phyloP scores from a whole-genome alignment of 352 stramenopile genomes.

The Nothophytophthora sp. region DNA sequence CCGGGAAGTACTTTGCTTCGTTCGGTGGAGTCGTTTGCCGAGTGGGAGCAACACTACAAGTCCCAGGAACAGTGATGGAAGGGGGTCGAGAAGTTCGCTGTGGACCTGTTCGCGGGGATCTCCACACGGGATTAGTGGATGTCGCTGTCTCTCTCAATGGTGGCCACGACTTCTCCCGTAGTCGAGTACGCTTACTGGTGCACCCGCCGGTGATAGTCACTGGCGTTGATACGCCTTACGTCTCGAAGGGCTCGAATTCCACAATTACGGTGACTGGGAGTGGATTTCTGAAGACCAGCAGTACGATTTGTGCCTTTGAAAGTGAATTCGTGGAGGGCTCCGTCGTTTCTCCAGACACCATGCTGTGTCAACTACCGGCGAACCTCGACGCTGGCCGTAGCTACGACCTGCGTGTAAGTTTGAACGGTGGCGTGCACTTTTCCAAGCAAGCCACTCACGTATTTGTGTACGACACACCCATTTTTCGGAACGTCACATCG shows the following conservation, averaged over 20 bases:
- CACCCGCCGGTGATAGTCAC: slow-evolving; percentile 20
- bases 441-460: slow-evolving; percentile 7
- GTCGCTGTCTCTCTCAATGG: slow-evolving; percentile 40
- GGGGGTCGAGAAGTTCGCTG: slow-evolving; percentile 22
- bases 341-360: slow-evolving; percentile 9
- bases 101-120: neutral
- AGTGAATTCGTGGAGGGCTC: neutral
- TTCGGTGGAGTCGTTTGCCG: slow-evolving; percentile 29
- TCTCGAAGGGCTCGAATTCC: slow-evolving; percentile 14
- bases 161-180: slow-evolving; percentile 32
- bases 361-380: slow-evolving; percentile 22
- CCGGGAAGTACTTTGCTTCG: slow-evolving; percentile 24
- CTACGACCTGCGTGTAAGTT: slow-evolving; percentile 29
- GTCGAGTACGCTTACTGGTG: slow-evolving; percentile 9
- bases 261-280: slow-evolving; percentile 20
- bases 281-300: slow-evolving; percentile 18
- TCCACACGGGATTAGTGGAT: slow-evolving; percentile 4
- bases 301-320: slow-evolving; percentile 21
- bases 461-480: slow-evolving; percentile 25
- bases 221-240: slow-evolving; percentile 15
- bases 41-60: slow-evolving; percentile 10
- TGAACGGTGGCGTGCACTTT: slow-evolving; percentile 33
- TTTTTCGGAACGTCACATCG: slow-evolving; percentile 10
- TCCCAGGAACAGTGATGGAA: slow-evolving; percentile 15
- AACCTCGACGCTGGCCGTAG: slow-evolving; percentile 3